Conservation (phyloP, 192 early-diverging fungal genomes). For the Phlyctochytrium bullatum region DNA sequence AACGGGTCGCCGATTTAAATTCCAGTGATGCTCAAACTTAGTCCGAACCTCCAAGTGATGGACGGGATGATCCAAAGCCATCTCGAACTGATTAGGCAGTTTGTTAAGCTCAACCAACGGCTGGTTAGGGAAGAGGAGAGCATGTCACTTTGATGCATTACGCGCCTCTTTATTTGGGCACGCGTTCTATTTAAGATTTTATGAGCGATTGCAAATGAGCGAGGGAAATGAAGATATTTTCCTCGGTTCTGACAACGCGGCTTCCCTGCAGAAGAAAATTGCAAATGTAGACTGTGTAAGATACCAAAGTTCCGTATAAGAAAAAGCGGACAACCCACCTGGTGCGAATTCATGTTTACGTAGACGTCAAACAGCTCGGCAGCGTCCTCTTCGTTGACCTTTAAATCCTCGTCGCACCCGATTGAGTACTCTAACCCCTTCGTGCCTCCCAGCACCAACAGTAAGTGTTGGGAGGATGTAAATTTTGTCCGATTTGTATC, state of each 20-base stretch:
- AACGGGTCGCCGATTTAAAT: background rate
- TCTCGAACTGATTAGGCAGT: conserved; percentile 4
- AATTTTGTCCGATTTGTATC: conserved; percentile 1
- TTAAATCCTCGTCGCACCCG: conserved; percentile 60
- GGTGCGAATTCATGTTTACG: conserved; percentile 35
- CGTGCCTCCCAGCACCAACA: conserved; percentile 67
- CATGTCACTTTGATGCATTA: background rate
- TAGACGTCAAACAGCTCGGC: conserved; percentile 67
- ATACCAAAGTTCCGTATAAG: too few species aligned
- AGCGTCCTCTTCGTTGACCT: conserved; percentile 39
- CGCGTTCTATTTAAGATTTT: too few species aligned
- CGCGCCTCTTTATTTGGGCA: background rate
- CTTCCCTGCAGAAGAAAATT: conserved; percentile 50
- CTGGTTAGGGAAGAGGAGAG: background rate
- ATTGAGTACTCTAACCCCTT: conserved; percentile 33
- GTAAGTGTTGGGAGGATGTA: conserved; percentile 45
- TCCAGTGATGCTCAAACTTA: background rate
- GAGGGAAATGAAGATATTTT: conserved; percentile 50
- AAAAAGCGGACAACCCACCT: background rate
- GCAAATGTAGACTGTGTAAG: background rate
- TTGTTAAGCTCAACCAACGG: background rate
- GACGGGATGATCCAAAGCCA: background rate
- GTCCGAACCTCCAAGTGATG: background rate
- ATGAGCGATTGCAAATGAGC: too few species aligned
- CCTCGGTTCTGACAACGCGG: conserved; percentile 62